These are phyloP conservation scores for Brassica incana DNA, from an alignment of 345 rosid genomes.

Conservation along the genomic window DNA sequence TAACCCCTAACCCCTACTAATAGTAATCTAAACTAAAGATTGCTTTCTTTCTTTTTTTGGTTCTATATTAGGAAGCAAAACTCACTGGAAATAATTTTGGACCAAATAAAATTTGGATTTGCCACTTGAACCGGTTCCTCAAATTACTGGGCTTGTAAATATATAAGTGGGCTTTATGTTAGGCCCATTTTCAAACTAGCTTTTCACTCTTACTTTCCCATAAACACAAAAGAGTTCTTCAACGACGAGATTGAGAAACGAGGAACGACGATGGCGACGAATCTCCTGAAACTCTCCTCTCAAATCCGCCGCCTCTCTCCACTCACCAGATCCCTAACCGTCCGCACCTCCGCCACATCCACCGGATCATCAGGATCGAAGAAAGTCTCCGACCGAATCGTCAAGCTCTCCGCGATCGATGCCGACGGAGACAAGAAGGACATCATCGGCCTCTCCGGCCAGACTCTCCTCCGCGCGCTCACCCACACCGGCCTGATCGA, in stretches of 20 bases:
- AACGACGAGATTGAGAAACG: conserved; percentile 16
- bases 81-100: not conserved
- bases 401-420: conserved; percentile 85
- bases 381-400: conserved; percentile 88
- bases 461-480: conserved; percentile 80
- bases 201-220: not conserved
- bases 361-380: conserved; percentile 47
- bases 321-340: conserved; percentile 39
- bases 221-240: not conserved
- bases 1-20: no score
- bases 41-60: no score
- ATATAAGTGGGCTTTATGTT: not conserved
- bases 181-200: not conserved
- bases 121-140: conserved; percentile 10
- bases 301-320: conserved; percentile 60
- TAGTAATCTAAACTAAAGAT: no score
- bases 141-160: not conserved
- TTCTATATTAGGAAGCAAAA: not conserved
- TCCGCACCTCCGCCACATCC: conserved; percentile 50
- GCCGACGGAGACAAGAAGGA: conserved; percentile 70
- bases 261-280: conserved; percentile 49
- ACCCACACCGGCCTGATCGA: conserved; percentile 76
- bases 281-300: conserved; percentile 60
- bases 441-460: conserved; percentile 79
- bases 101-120: not conserved